Percentiles rank a stretch among this genome's conserved stretches.
Evolutionary conservation across 2,329 filamentous ascomycete species (phyloP).

Genomic region (Pseudopithomyces chartarum): DNA sequence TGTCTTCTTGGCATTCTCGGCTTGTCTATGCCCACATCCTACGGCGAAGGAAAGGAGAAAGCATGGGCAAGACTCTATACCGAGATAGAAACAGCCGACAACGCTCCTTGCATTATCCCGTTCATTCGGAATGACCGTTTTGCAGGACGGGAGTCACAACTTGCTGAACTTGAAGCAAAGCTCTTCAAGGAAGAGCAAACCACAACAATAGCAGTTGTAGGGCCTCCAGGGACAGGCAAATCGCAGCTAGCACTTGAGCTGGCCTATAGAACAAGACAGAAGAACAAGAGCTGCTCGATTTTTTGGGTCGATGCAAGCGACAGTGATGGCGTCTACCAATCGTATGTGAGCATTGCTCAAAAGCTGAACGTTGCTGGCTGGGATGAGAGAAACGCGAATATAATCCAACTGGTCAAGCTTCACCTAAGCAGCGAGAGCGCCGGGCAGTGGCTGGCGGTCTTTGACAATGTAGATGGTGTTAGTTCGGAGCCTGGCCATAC

Average conservation of each 20-base stretch:
- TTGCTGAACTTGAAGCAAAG: slow-evolving; percentile 30
- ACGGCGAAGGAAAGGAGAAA: not conserved
- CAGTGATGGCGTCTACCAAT: slow-evolving; percentile 46
- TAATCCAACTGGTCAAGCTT: slow-evolving; percentile 21
- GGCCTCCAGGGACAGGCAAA: not conserved
- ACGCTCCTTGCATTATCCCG: slow-evolving; percentile 28
- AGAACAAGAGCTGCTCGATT: not conserved
- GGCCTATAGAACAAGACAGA: not conserved
- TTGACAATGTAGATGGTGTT: slow-evolving; percentile 29
- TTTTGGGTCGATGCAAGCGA: slow-evolving; percentile 53
- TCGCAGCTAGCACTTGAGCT: not conserved
- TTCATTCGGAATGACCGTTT: slow-evolving; percentile 32
- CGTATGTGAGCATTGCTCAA: slow-evolving; percentile 26
- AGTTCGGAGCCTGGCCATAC: slow-evolving; percentile 9
- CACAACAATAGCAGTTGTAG: not conserved
- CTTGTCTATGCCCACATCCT: slow-evolving; percentile 9
- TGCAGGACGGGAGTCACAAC: slow-evolving; percentile 27
- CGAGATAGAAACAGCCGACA: not conserved
- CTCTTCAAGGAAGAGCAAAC: slow-evolving; percentile 11
- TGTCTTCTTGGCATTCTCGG: slow-evolving; percentile 28
- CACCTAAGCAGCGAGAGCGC: slow-evolving; percentile 9
- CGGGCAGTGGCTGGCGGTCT: slow-evolving; percentile 14
- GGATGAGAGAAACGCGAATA: slow-evolving; percentile 9
- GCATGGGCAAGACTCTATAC: not conserved
- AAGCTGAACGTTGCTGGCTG: slow-evolving; percentile 34